Conservation (phyloP, 345 rosid species). For the Conringia planisiliqua region DNA sequence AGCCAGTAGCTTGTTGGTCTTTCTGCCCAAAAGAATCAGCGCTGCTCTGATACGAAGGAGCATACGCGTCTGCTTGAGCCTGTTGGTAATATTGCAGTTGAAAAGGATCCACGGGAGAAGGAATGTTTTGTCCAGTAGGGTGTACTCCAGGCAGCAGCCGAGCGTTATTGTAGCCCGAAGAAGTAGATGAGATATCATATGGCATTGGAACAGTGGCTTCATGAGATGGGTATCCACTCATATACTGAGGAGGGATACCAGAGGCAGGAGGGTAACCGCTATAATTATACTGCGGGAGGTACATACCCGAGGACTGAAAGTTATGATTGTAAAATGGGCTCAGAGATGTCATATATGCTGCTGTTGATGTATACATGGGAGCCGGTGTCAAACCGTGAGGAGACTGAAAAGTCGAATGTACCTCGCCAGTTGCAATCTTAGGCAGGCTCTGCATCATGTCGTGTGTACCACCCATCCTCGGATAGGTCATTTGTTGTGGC, state of each 20-base stretch:
- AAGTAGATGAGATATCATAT: conserved; percentile 49
- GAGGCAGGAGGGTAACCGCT: conserved; percentile 65
- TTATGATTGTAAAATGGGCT: conserved; percentile 64
- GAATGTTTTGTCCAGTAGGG: conserved; percentile 31
- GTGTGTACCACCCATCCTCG: conserved; percentile 45
- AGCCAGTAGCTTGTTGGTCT: conserved; percentile 39
- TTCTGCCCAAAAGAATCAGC: conserved; percentile 46
- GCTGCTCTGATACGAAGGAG: conserved; percentile 53
- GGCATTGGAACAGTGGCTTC: conserved; percentile 54
- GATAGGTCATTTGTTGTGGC: conserved; percentile 44
- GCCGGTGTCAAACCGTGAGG: conserved; percentile 54
- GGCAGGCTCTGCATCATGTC: conserved; percentile 42
- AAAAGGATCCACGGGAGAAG: conserved; percentile 60
- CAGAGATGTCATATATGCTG: conserved; percentile 65
- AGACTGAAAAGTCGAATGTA: conserved; percentile 58
- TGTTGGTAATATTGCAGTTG: conserved; percentile 74
- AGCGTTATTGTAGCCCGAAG: conserved; percentile 40
- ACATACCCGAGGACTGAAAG: conserved; percentile 65
- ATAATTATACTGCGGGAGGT: conserved; percentile 55
- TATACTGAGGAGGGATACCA: conserved; percentile 52
- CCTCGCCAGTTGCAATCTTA: conserved; percentile 50
- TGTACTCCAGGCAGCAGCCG: conserved; percentile 23
- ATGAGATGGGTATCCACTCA: conserved; percentile 72
- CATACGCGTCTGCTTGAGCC: conserved; percentile 47
- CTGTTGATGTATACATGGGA: conserved; percentile 58